Base-by-base conservation (phyloP, 768 basidiomycete species). In the Hemileccinum impolitum region DNA sequence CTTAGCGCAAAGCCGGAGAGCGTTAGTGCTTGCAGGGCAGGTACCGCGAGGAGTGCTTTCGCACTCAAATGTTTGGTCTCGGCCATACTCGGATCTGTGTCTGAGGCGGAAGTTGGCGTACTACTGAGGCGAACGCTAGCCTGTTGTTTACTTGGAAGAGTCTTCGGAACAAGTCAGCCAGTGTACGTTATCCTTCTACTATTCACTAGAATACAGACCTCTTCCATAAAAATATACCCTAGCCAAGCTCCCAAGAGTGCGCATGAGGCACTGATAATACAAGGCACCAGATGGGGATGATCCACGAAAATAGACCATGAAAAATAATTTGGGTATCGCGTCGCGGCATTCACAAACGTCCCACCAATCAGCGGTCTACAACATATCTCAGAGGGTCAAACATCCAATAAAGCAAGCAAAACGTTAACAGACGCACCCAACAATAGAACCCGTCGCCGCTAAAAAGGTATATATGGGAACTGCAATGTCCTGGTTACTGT, bases 21-120 rank as follows among this genome's bases (percentile, higher is more conserved):
- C 41, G 75, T 75, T 35, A 82, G 56, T 11, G 77, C 72, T 0
- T 72, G 72, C 44, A 84, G 72, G 39, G 75, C 66, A 0, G 81
- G 79, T 34, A 75, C 74, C 5, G 72, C 64, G 15, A 81, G 56
- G 19, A 81, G 61, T 23, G 64, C 56, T 48, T 57, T 60, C 35
- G 72, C 58, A 48, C 59, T 60, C 7, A 54, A 48, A 12, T 63
- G 55, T 19, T 52, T 53, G 6, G 25, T 10, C 11, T 30, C 38
- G 9, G 4, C 9, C 10, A 28, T 6, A 2, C 17, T 37, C 2
- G 15, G 3, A 26, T 11, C 25, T 30, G 4, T 0, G 6, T 34
- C 26, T 10, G 41, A 26, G 4, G 26, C 4, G n/a, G 31, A 23
- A 10, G 2, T 18, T 6, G 28, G 38, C 19, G 32, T 23, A 9